Percentiles rank a stretch among this genome's conserved stretches.
phyloP scores from a whole-genome alignment of 129 eudicot genomes.

The Flaveria sonorensis region DNA sequence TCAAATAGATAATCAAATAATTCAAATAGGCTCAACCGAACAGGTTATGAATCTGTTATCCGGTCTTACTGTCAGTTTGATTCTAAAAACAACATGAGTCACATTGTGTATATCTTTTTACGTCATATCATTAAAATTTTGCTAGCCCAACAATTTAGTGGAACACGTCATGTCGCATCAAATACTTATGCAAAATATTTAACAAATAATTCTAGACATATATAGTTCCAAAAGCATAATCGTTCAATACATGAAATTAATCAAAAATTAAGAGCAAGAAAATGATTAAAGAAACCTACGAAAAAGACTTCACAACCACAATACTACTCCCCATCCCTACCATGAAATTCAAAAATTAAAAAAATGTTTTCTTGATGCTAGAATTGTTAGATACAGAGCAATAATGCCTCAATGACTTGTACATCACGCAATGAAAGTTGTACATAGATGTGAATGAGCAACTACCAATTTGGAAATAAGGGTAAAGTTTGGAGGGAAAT shows the following conservation, averaged over 20 bases:
- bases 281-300: constrained; percentile 33
- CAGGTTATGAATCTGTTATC: too few relatives aligned
- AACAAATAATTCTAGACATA: background rate
- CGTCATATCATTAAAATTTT: background rate
- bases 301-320: constrained; percentile 56
- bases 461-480: constrained; percentile 5
- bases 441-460: constrained; percentile 17
- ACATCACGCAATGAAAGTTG: constrained; percentile 23
- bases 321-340: constrained; percentile 28
- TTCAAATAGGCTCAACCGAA: too few relatives aligned
- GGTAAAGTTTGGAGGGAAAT: constrained; percentile 34
- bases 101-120: constrained; percentile 2
- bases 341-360: constrained; percentile 19
- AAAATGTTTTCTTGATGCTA: constrained; percentile 19
- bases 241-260: constrained; percentile 7
- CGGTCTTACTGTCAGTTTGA: background rate
- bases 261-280: constrained; percentile 24
- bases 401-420: constrained; percentile 6
- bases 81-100: background rate
- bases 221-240: constrained; percentile 19
- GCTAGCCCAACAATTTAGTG: constrained; percentile 3
- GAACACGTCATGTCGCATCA: constrained; percentile 8
- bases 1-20: too few relatives aligned
- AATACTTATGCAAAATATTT: background rate
- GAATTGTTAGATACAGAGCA: background rate